Conservation (phyloP, 2,329 filamentous ascomycete species). For the Scedosporium minutisporum region DNA sequence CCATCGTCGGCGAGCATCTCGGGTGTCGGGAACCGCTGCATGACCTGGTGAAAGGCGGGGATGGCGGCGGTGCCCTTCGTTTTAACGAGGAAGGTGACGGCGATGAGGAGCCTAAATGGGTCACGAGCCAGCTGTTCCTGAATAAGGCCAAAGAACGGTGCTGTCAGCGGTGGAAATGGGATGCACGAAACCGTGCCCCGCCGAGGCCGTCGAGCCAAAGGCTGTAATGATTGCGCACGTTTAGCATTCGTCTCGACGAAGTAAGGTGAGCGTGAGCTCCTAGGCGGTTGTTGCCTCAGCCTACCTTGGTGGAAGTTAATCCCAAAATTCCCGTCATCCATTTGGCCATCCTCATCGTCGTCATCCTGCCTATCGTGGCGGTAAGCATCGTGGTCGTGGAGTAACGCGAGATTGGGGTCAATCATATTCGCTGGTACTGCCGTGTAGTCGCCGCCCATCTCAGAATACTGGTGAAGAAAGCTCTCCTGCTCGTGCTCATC, state of each 20-base stretch:
- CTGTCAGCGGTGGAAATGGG: conserved; percentile 58
- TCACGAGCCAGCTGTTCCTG: conserved; percentile 69
- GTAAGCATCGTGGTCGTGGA: conserved; percentile 2
- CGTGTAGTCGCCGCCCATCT: conserved; percentile 5
- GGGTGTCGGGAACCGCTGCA: conserved; percentile 58
- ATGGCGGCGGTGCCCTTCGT: conserved; percentile 67
- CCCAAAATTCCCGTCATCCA: conserved; percentile 1
- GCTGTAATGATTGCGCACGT: conserved; percentile 7
- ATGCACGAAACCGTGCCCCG: conserved; percentile 42
- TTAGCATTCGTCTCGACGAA: conserved; percentile 15
- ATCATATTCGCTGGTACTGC: conserved; percentile 2
- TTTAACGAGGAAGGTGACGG: conserved; percentile 75
- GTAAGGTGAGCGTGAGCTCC: conserved; percentile 20
- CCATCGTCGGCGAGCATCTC: conserved; percentile 46
- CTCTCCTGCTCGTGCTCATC: conserved; percentile 5
- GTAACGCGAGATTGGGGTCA: conserved; percentile 2
- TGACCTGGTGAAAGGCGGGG: conserved; percentile 63
- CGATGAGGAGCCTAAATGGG: conserved; percentile 73
- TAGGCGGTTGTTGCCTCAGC: not conserved
- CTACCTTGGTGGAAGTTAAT: conserved; percentile 3
- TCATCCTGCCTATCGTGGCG: conserved; percentile 4
- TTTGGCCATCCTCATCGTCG: conserved; percentile 2
- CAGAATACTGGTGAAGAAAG: conserved; percentile 6
- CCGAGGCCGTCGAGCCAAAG: conserved; percentile 22
- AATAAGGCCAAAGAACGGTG: conserved; percentile 63